Percentiles rank a stretch among this genome's conserved stretches.
Evolutionary conservation across 2,329 filamentous ascomycete species (phyloP).

Genomic region (Microcyclosporella mali): DNA sequence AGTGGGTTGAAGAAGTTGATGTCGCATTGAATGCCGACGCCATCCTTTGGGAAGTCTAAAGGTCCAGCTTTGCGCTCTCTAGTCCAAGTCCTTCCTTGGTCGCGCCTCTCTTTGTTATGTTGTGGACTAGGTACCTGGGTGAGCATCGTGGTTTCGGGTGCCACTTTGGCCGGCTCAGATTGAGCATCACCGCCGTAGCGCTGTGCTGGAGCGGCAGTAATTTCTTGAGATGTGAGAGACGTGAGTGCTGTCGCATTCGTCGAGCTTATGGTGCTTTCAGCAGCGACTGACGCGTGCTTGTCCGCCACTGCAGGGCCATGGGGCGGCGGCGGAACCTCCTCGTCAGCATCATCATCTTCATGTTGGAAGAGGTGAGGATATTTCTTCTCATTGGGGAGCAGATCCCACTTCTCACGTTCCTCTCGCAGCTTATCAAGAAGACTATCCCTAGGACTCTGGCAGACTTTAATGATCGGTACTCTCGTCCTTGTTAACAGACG

Average conservation of each 20-base stretch:
- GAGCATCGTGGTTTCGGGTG: not conserved
- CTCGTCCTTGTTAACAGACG: conserved; percentile 70
- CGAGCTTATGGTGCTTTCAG: too few relatives aligned
- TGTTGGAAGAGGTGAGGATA: conserved; percentile 31
- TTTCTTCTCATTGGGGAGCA: conserved; percentile 42
- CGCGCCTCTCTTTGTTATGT: conserved; percentile 7
- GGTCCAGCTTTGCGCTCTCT: conserved; percentile 44
- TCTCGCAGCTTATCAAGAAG: conserved; percentile 57
- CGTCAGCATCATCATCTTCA: conserved; percentile 5
- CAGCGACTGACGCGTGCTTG: not conserved
- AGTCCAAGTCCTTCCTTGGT: conserved; percentile 32
- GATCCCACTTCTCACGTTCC: conserved; percentile 68
- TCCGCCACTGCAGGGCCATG: not conserved
- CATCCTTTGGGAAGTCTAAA: conserved; percentile 71
- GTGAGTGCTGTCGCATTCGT: not conserved
- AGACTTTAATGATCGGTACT: conserved; percentile 84
- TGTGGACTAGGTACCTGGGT: not conserved
- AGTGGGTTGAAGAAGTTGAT: conserved; percentile 87
- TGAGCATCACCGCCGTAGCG: not conserved
- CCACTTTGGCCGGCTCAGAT: not conserved
- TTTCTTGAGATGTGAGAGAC: not conserved
- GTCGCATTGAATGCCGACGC: conserved; percentile 79
- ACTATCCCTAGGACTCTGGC: conserved; percentile 59
- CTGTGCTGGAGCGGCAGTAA: not conserved
- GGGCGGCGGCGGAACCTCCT: too few relatives aligned